Conservation (phyloP, 2,329 filamentous ascomycete genomes). For the Calonectria montana region DNA sequence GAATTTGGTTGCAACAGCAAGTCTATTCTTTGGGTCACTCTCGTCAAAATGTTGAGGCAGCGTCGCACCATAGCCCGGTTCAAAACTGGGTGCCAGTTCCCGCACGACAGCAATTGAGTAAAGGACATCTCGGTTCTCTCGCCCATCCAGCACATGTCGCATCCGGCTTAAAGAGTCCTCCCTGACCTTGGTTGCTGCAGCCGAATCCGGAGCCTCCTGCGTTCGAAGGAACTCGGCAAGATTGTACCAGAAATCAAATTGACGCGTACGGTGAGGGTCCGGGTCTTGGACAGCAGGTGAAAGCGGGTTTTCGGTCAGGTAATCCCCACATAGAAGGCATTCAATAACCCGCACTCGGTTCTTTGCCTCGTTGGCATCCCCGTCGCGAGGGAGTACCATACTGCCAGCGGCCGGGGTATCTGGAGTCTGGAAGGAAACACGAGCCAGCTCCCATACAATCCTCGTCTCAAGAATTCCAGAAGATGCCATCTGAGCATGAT, state of each 20-base stretch:
- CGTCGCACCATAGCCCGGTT: slow-evolving; percentile 67
- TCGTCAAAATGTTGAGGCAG: slow-evolving; percentile 73
- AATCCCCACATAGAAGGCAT: slow-evolving; percentile 78
- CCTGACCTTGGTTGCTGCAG: slow-evolving; percentile 60
- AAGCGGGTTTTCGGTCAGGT: slow-evolving; percentile 69
- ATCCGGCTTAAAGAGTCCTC: slow-evolving; percentile 74
- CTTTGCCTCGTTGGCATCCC: slow-evolving; percentile 72
- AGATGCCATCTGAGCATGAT: slow-evolving; percentile 63
- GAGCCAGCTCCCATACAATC: slow-evolving; percentile 70
- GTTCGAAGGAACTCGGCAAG: slow-evolving; percentile 74
- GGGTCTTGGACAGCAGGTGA: slow-evolving; percentile 60
- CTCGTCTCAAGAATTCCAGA: slow-evolving; percentile 67
- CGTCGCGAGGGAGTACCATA: slow-evolving; percentile 59
- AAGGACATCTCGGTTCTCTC: slow-evolving; percentile 89
- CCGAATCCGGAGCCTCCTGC: slow-evolving; percentile 67
- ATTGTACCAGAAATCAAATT: slow-evolving; percentile 85
- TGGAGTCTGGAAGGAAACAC: slow-evolving; percentile 57
- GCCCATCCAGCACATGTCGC: slow-evolving; percentile 78
- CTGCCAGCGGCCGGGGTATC: slow-evolving; percentile 45
- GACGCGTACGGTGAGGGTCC: slow-evolving; percentile 67
- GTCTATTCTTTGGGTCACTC: slow-evolving; percentile 72
- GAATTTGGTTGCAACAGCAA: slow-evolving; percentile 77
- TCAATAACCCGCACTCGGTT: slow-evolving; percentile 82
- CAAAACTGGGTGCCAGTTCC: slow-evolving; percentile 75
- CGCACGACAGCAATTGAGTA: slow-evolving; percentile 88